Evolutionary conservation across 371 early-diverging fungal species (phyloP), one percentile per base, ranked within the genome.

Genomic region (Blyttiomyces sp.): DNA sequence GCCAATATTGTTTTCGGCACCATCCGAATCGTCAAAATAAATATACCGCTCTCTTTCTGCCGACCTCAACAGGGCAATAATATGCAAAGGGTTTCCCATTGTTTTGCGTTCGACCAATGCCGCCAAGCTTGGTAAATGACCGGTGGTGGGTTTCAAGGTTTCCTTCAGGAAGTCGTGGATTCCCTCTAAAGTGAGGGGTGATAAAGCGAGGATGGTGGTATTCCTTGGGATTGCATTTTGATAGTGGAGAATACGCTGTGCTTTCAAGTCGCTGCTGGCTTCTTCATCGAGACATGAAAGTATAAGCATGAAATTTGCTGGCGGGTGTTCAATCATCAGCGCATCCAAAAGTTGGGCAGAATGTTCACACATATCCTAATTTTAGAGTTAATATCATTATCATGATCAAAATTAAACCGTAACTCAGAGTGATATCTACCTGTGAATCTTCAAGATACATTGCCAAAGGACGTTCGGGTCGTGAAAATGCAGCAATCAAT

Each of bases 11-110:
- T 43, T 57, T 34, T 57, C 55, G 1, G 57, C 61, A 13, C n/a
- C n/a, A n/a, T n/a, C n/a, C n/a, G n/a, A n/a, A n/a, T 66, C 70
- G 23, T 71, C 66, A 43, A 77, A 67, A 23, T 57, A 45, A 3
- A 77, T 53, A 26, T 68, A 39, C 7, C 61, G 59, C 31, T 54
- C 43, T 30, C 54, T 45, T 28, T 72, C 69, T 21, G 64, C 62
- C 50, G 55, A 62, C 26, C 62, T 36, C 13, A 73, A 54, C 33
- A 70, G 66, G 49, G 74, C 73, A 16, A 53, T 45, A 26, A 77
- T 49, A 49, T 71, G 58, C 27, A 61, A 43, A 9, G 73, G 75
- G 21, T 73, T 77, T 13, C 78, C 78, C 50, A 62, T 36, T 3
- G 78, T 77, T 51, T 73, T 72, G 2, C 59, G 28, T 45, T 56